Conservation (phyloP, 257 asterid species). For the Forsythia suspensa region DNA sequence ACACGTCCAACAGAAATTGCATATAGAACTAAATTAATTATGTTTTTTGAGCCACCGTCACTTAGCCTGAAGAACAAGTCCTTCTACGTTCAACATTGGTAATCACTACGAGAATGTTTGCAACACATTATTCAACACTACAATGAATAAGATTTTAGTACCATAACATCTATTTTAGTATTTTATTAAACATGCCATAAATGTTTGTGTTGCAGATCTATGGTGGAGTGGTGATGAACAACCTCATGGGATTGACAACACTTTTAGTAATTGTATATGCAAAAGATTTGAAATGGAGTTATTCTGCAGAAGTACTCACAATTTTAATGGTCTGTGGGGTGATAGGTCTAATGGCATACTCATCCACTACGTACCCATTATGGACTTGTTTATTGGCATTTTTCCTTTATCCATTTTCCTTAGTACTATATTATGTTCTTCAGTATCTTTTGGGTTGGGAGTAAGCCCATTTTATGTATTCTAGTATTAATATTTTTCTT, state of each 20-base stretch:
- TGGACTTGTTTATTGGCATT: conserved; percentile 40
- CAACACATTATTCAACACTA: neutral
- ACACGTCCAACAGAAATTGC: neutral
- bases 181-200: neutral
- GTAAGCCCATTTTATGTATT: neutral
- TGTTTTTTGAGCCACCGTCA: neutral
- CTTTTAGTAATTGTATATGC: conserved; percentile 30
- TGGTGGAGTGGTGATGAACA: conserved; percentile 46
- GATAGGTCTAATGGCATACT: conserved; percentile 35
- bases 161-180: neutral
- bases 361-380: conserved; percentile 28
- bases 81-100: neutral
- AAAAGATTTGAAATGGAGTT: conserved; percentile 40
- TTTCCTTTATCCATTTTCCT: conserved; percentile 35
- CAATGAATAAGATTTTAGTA: neutral
- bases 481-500: neutral
- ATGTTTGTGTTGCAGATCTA: conserved; percentile 31
- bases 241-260: conserved; percentile 35
- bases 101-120: neutral
- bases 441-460: conserved; percentile 30
- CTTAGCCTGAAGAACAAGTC: neutral
- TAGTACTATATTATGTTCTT: conserved; percentile 25
- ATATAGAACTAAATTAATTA: neutral
- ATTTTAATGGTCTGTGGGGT: conserved; percentile 31
- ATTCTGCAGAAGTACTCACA: conserved; percentile 42